Base-by-base conservation (phyloP, 1,284 basidiomycete genomes). In the Apiotrichum gamsii region DNA sequence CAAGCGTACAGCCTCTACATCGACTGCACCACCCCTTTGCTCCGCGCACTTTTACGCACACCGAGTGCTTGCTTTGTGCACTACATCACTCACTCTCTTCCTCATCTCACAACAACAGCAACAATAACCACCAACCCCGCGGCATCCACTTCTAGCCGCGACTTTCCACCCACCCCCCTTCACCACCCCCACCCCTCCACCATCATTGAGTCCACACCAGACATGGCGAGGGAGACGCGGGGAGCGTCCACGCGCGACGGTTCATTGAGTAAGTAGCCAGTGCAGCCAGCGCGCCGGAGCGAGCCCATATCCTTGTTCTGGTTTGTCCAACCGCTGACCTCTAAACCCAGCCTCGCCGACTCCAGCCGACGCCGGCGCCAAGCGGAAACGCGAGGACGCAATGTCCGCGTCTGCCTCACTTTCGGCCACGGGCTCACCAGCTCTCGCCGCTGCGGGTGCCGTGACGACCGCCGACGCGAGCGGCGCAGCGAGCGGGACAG, bases 351-450 rank as follows among this genome's bases (percentile, higher is more conserved):
- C 23, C n/a, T 30, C 36, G 28, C 29, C 38, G n/a, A 45, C 20
- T 14, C 39, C 43, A 39, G n/a, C 36, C 19, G 43, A 52, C 21
- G 32, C 50, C 10, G 39, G 49, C 21, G 24, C 44, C 2, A 61
- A 61, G 39, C 57, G 60, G 13, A 61, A 61, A 43, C 49, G 60
- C 15, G 37, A 43, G n/a, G n/a, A n/a, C n/a, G n/a, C n/a, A n/a
- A n/a, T n/a, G n/a, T n/a, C n/a, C n/a, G n/a, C n/a, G n/a, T n/a
- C n/a, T n/a, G n/a, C n/a, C n/a, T n/a, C n/a, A n/a, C n/a, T n/a
- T n/a, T n/a, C n/a, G n/a, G n/a, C n/a, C n/a, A n/a, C n/a, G n/a
- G n/a, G n/a, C n/a, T n/a, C n/a, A n/a, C n/a, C n/a, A n/a, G n/a
- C n/a, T n/a, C n/a, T n/a, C n/a, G n/a, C n/a, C n/a, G n/a, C n/a